A percentile compares a stretch with the other conserved stretches of the same genome.
Conservation (phyloP, 2,329 filamentous ascomycete species). For the Neoscytalidium dimidiatum region DNA sequence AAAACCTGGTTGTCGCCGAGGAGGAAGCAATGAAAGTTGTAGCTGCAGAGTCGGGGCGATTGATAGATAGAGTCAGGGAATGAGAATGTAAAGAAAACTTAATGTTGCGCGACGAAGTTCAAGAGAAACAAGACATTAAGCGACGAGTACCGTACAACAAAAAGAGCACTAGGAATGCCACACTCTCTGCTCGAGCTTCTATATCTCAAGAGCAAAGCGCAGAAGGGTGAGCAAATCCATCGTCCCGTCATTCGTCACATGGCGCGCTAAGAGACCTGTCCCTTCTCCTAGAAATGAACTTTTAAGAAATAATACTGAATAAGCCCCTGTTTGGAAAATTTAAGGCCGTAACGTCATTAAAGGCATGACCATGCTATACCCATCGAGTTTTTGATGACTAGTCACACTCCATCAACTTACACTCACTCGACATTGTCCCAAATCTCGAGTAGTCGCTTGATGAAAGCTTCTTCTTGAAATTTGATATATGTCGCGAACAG, state of each 20-base stretch:
- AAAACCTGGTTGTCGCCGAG: background rate
- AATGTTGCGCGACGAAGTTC: background rate
- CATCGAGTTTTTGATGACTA: background rate
- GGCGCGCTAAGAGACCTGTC: background rate
- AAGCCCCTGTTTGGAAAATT: background rate
- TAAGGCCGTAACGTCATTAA: constrained; percentile 17
- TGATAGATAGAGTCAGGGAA: background rate
- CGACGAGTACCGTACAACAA: background rate
- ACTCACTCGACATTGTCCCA: background rate
- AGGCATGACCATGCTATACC: background rate
- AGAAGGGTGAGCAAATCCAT: background rate
- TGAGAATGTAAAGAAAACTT: background rate
- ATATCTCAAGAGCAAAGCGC: constrained; percentile 11
- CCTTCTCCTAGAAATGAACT: constrained; percentile 1
- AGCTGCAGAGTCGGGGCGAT: background rate
- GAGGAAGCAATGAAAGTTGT: background rate
- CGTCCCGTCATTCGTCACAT: constrained; percentile 1
- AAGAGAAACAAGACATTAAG: constrained; percentile 13
- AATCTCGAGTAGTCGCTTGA: background rate
- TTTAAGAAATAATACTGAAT: constrained; percentile 3
- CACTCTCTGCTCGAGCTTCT: background rate
- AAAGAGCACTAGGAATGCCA: background rate
- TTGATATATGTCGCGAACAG: background rate
- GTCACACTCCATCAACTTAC: constrained; percentile 2
- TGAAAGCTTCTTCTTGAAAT: background rate